Base-by-base conservation (phyloP, 306 rosid genomes). In the Rosa chinensis region DNA sequence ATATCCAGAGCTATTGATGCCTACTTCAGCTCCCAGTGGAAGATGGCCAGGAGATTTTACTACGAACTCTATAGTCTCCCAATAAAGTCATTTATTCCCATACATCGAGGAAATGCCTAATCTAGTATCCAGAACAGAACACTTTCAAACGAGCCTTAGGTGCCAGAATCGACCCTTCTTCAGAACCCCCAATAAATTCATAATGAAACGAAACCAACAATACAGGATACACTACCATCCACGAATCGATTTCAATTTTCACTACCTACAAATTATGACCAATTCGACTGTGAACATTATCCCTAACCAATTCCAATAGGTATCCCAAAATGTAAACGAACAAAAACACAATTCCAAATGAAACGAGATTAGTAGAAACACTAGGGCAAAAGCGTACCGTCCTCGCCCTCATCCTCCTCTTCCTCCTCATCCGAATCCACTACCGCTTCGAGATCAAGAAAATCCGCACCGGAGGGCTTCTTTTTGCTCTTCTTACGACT, bases 361-460 rank as follows among this genome's bases (percentile, higher is more conserved):
- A 67, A 23, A 79, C 0, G 50, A 56, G 77, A n/a, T 35, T 18
- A 47, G 61, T 32, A 32, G 37, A 32, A 32, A 32, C 37, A 32
- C 37, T 32, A 32, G 21, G 5, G 17, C 58, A 8, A 61, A 13
- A 64, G 32, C 91, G 1, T 73, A 96, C 99, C 99, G 68, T 96
- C 97, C 59, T 96, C 98, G 16, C 82, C 98, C 5, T 93, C 99
- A 11, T 93, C 99, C 39, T 93, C 99, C 61, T 96, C 99, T 80
- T 92, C 99, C 3, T 96, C 99, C 0, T 90, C 99, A 2, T 96
- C 99, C 8, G 80, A 72, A 72, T 93, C 96, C 1, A 93, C 99
- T n/a, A 35, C 80, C 0, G 99, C 99, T 76, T 90, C 97, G 6
- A 85, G 81, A 18, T 96, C 98, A 71, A 96, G 83, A 62, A 86